Percentiles rank a stretch among this genome's conserved stretches.
Evolutionary conservation across 192 early-diverging fungal species (phyloP).

Genomic region (Spizellomyces punctatus): DNA sequence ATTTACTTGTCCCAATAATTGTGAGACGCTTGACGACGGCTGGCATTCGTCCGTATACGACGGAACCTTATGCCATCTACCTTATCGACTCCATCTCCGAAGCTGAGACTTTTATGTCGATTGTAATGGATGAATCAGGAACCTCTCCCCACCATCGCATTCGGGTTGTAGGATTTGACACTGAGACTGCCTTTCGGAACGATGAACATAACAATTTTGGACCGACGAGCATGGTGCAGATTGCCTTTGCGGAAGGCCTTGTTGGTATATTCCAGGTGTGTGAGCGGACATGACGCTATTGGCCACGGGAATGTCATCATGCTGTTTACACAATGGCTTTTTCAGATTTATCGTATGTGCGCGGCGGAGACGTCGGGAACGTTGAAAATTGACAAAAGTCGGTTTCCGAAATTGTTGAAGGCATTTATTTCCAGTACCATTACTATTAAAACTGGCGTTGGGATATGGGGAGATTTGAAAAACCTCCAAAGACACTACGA

Average conservation of each 20-base stretch:
- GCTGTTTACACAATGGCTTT: background rate
- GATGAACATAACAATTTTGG: background rate
- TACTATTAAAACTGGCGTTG: conserved; percentile 18
- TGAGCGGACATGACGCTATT: background rate
- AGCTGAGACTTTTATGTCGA: conserved; percentile 5
- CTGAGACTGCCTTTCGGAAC: conserved; percentile 6
- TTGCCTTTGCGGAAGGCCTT: conserved; percentile 25
- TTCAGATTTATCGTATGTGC: conserved; percentile 20
- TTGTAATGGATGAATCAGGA: too few species aligned
- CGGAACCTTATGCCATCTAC: conserved; percentile 19
- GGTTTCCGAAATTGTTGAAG: conserved; percentile 4
- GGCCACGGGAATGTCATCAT: background rate
- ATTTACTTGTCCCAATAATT: background rate
- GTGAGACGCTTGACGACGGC: background rate
- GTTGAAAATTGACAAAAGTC: conserved; percentile 1
- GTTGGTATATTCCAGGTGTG: conserved; percentile 29
- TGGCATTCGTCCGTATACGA: conserved; percentile 21
- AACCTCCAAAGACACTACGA: conserved; percentile 10
- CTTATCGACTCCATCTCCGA: background rate
- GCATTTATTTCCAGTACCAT: background rate
- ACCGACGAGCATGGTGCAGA: conserved; percentile 19
- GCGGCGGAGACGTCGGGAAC: background rate
- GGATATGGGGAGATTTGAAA: conserved; percentile 4
- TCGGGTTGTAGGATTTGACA: conserved; percentile 21
- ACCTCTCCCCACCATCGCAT: background rate